Base-by-base conservation (phyloP, 164 flowering plant species). In the Kalanchoe fedtschenkoi region DNA sequence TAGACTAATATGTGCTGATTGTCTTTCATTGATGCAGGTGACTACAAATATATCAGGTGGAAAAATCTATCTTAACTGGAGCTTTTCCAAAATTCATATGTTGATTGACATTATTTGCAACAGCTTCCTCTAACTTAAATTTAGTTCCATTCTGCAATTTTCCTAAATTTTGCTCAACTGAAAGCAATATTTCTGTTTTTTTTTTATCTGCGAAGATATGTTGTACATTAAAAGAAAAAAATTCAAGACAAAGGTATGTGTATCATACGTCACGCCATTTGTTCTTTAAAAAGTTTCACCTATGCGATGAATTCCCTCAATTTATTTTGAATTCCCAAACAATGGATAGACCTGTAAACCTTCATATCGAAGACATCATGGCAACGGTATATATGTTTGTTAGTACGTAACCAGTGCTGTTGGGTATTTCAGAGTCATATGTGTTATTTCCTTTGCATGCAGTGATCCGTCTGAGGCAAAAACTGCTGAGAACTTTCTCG, bases 41-140 rank as follows among this genome's bases (percentile, higher is more conserved):
- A 91, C 66, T 79, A 88, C 79, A 91, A 88, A 56, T 91, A 91
- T 65, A 58, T 77, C 66, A 91, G 87, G 95, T 90, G 39, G 87
- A 65, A 22, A 58, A 32, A 34, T 24, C 63, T 47, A 34, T 58
- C 58, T 64, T 34, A 42, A 19, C n/a, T 42, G 5, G 17, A 42
- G 5, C 14, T 13, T 19, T 13, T 42, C n/a, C 3, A 15, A 42
- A 33, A 14, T 47, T 22, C 54, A 6, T 47, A 47, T 21, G n/a
- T n/a, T n/a, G n/a, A n/a, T n/a, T n/a, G 54, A 47, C 8, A 47
- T 8, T 47, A 7, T n/a, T 5, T 19, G 4, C 53, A 44, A 7
- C 54, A 47, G 54, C 11, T 47, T 43, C 9, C 19, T 47, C 28
- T 1, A 47, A 26, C 56, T 51, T 51, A 3, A 17, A 51, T 26